A percentile compares a stretch with the other conserved stretches of the same genome.
These are phyloP conservation scores for Gentiana straminea DNA, from an alignment of 257 asterid species.

Conservation along the genomic window DNA sequence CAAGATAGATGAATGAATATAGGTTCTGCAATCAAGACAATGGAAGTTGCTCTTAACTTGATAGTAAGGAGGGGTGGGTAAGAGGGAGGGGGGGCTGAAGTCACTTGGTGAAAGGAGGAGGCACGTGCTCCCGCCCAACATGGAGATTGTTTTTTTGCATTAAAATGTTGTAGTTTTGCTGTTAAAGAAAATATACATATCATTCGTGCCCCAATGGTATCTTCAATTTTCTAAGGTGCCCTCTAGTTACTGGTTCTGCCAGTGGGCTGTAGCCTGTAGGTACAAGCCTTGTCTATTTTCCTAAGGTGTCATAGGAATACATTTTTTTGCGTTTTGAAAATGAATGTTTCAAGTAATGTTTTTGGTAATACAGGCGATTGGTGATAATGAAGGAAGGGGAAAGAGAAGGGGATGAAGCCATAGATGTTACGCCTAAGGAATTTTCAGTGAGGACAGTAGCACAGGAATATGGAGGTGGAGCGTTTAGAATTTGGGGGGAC, in stretches of 20 bases:
- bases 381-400: constrained; percentile 76
- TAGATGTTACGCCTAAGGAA: constrained; percentile 66
- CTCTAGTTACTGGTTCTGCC: not conserved
- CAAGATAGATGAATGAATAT: no score
- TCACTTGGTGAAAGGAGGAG: no score
- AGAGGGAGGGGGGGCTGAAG: no score
- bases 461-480: constrained; percentile 94
- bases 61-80: no score
- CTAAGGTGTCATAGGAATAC: not conserved
- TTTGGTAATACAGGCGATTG: constrained; percentile 45
- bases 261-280: not conserved
- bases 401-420: constrained; percentile 35
- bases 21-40: no score
- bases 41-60: no score
- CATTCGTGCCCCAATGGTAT: no score
- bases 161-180: no score
- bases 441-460: constrained; percentile 81
- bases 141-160: no score
- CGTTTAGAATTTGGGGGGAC: constrained; percentile 57
- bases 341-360: not conserved
- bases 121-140: no score
- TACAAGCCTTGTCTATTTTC: no score
- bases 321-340: constrained; percentile 4
- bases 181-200: no score
- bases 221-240: not conserved